Evolutionary conservation across 1,139 yeast genomes (phyloP).

Genomic region (Protomyces lactucae-debilis): DNA sequence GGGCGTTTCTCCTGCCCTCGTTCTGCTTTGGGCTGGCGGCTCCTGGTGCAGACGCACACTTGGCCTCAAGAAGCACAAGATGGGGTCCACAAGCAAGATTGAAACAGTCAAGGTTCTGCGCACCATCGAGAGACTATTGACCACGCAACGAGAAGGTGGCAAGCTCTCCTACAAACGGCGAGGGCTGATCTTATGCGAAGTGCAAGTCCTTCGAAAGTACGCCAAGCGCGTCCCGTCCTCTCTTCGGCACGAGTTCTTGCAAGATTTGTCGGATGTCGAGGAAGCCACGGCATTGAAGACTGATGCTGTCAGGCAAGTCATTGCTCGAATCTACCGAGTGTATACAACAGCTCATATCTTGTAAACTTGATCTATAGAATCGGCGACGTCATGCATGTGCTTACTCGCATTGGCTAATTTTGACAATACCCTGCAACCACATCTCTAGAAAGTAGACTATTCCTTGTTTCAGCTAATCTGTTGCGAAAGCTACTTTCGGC

Average conservation of each 20-base stretch:
- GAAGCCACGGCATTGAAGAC: conserved; percentile 29
- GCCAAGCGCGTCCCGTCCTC: conserved; percentile 28
- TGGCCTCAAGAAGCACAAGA: conserved; percentile 30
- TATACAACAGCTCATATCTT: conserved; percentile 17
- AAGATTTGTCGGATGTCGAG: conserved; percentile 34
- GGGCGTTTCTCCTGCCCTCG: conserved; percentile 75
- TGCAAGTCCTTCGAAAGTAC: conserved; percentile 31
- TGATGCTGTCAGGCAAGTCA: conserved; percentile 29
- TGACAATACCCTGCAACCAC: no score
- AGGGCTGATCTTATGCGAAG: conserved; percentile 36
- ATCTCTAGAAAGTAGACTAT: no score
- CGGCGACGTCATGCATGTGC: no score
- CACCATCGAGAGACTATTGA: conserved; percentile 52
- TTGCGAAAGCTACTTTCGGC: not conserved
- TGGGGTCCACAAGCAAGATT: conserved; percentile 41
- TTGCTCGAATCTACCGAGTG: conserved; percentile 34
- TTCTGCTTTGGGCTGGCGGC: conserved; percentile 51
- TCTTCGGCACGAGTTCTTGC: conserved; percentile 32
- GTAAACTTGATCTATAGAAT: not conserved
- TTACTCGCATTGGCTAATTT: no score
- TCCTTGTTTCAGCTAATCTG: not conserved
- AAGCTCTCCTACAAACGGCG: conserved; percentile 33
- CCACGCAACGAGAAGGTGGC: conserved; percentile 34
- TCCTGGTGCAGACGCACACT: conserved; percentile 32
- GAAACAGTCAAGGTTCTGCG: conserved; percentile 53